Evolutionary conservation across 768 basidiomycete genomes (phyloP).

Genomic region (Suillus tomentosus): DNA sequence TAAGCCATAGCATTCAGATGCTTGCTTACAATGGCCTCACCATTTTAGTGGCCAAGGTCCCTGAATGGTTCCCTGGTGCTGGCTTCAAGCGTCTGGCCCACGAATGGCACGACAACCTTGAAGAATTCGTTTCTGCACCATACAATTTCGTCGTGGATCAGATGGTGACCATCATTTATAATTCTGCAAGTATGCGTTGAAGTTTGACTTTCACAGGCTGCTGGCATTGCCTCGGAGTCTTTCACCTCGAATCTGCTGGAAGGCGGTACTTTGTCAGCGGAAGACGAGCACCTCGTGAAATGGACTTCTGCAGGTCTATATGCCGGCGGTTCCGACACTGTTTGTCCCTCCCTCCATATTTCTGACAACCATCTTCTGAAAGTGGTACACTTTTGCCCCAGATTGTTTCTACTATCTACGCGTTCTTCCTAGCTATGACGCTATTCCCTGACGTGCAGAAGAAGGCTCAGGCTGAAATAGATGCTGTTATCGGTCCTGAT

Average conservation of each 20-base stretch:
- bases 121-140: slow-evolving; percentile 58
- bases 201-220: slow-evolving; percentile 40
- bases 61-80: slow-evolving; percentile 60
- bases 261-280: slow-evolving; percentile 44
- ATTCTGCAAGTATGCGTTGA: neutral
- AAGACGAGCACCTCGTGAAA: slow-evolving; percentile 62
- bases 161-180: slow-evolving; percentile 39
- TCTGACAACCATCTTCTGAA: neutral
- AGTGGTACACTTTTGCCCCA: neutral
- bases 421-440: slow-evolving; percentile 2
- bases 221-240: slow-evolving; percentile 50
- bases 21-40: slow-evolving; percentile 2
- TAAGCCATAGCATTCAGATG: slow-evolving; percentile 17
- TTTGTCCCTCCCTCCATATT: neutral
- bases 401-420: slow-evolving; percentile 17
- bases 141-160: slow-evolving; percentile 62
- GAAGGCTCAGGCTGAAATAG: slow-evolving; percentile 66
- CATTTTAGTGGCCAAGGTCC: slow-evolving; percentile 42
- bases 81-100: slow-evolving; percentile 54
- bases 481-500: slow-evolving; percentile 57
- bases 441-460: slow-evolving; percentile 45
- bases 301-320: slow-evolving; percentile 51
- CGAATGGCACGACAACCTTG: slow-evolving; percentile 53
- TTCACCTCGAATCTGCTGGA: slow-evolving; percentile 62
- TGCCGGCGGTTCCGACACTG: slow-evolving; percentile 18